phyloP scores from a whole-genome alignment of 164 flowering plant species.

The Aristolochia fimbriata region DNA sequence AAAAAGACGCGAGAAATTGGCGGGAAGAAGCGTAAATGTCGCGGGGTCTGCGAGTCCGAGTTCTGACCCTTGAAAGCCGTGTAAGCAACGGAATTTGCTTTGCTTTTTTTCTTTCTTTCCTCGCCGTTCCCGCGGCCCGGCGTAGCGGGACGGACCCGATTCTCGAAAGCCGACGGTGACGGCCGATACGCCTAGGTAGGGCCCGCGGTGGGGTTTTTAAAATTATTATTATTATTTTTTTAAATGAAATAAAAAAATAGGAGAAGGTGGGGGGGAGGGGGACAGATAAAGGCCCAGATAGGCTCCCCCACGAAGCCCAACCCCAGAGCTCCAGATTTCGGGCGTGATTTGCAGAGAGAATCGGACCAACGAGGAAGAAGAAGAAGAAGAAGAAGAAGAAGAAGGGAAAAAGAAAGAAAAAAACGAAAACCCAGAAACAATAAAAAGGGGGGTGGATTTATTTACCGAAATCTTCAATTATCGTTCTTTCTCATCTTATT shows the following conservation, averaged over 20 bases:
- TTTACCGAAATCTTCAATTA: too few relatives aligned
- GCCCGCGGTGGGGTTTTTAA: constrained; percentile 1
- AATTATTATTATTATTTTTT: too few relatives aligned
- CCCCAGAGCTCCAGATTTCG: constrained; percentile 13
- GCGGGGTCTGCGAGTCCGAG: too few relatives aligned
- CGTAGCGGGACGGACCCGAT: background rate
- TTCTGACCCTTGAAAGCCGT: background rate
- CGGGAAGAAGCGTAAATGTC: too few relatives aligned
- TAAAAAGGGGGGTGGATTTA: too few relatives aligned
- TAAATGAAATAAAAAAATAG: background rate
- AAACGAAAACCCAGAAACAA: background rate
- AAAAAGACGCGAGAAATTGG: too few relatives aligned
- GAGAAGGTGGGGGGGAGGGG: constrained; percentile 1
- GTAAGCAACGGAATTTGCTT: constrained; percentile 5
- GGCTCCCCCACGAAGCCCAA: constrained; percentile 12
- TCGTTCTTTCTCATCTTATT: background rate
- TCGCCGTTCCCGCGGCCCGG: background rate
- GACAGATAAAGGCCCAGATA: constrained; percentile 10
- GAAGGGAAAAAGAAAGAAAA: background rate
- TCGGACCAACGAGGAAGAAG: constrained; percentile 7
- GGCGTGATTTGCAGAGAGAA: constrained; percentile 26
- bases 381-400: background rate
- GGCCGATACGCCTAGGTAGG: background rate
- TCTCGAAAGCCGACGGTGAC: too few relatives aligned
- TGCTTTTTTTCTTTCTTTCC: background rate